Base-by-base conservation (phyloP, 1,284 basidiomycete species). In the Ustilago tritici region DNA sequence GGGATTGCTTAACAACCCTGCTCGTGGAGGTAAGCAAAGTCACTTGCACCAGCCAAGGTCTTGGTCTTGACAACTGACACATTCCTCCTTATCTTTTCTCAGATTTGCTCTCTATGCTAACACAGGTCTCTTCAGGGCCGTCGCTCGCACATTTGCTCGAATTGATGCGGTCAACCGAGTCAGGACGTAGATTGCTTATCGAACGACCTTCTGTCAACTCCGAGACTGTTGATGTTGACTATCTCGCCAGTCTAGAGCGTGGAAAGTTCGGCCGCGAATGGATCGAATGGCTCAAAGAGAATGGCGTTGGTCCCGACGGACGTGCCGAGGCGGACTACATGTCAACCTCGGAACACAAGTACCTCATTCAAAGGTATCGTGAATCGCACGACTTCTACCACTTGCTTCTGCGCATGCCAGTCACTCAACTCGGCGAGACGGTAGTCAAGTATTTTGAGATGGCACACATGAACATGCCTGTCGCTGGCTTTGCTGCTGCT, bases 381-480 rank as follows among this genome's bases (percentile, higher is more conserved):
- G 95, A 99, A 88, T 96, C 93, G 78, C 96, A 98, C 87, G 84
- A 98, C 87, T 92, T 97, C 82, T 97, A 97, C 86, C 96, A 98
- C 84, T 92, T 93, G 70, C 90, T 98, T 63, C 91, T 92, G 86
- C 91, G 91, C 68, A 90, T 98, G 32, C 95, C 95, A 0, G 94
- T 98, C 59, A 92, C 92, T 68, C 92, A 96, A 80, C 91, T 93
- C 61, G 94, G 93, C 63, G 97, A 99, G 87, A 90, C 98, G n/a
- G 93, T 95, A 0, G 91, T 99, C 86, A 99, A 99, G 87, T 93
- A 92, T 79, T 95, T 99, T 84, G 96, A 99, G 87, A 92, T 95
- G 78, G 91, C 93, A 28, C 98, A 99, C 87, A 91, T 98, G 86
- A 91, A 92, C 7, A 89, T 99, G 14, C 96, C 96, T 1, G 93